phyloP scores from a whole-genome alignment of 1,139 yeast species.

The Geotrichum bryndzae region DNA sequence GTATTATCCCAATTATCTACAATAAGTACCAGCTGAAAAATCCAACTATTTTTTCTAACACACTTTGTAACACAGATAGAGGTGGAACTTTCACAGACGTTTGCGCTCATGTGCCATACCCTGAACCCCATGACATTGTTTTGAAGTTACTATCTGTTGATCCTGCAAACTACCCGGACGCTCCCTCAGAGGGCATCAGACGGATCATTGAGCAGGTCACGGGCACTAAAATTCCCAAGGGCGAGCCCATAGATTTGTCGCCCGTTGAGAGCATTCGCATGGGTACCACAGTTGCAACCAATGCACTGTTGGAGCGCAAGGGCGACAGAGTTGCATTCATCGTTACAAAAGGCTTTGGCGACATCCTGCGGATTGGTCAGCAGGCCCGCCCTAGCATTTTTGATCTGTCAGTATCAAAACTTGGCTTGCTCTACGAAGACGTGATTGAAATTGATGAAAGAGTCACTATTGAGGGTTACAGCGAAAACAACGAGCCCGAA shows the following conservation, averaged over 20 bases:
- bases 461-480: constrained; percentile 60
- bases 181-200: constrained; percentile 87
- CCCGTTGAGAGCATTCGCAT: constrained; percentile 55
- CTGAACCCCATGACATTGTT: constrained; percentile 46
- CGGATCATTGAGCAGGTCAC: constrained; percentile 60
- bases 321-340: constrained; percentile 60
- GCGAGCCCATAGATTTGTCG: constrained; percentile 42
- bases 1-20: background rate
- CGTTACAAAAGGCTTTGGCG: constrained; percentile 62
- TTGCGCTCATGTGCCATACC: constrained; percentile 43
- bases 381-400: constrained; percentile 69
- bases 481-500: constrained; percentile 50
- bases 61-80: constrained; percentile 28
- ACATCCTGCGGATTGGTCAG: constrained; percentile 60
- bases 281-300: constrained; percentile 82
- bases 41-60: background rate
- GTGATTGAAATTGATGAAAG: constrained; percentile 69
- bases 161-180: constrained; percentile 78
- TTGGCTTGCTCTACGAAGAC: constrained; percentile 53
- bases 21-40: too few species aligned
- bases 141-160: constrained; percentile 79
- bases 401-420: constrained; percentile 54
- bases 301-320: constrained; percentile 62
- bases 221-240: constrained; percentile 42
- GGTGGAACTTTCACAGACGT: constrained; percentile 86